A percentile compares a stretch with the other conserved stretches of the same genome.
Conservation (phyloP, 192 early-diverging fungal species). For the Phlyctochytrium arcticum region DNA sequence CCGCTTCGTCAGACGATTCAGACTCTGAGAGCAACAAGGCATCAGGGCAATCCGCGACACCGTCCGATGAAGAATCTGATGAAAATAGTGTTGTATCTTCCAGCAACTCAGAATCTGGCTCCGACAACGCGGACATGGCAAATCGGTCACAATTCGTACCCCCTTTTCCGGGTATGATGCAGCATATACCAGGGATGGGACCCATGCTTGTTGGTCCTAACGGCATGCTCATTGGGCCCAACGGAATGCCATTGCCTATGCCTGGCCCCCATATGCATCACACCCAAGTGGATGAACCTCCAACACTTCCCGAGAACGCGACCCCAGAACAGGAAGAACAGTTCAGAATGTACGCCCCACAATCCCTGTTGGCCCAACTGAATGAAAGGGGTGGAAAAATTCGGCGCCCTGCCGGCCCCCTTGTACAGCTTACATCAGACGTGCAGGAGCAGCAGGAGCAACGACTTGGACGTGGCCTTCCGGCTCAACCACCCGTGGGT, state of each 20-base stretch:
- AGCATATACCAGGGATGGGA: conserved; percentile 5
- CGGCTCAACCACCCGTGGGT: background rate
- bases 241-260: conserved; percentile 20
- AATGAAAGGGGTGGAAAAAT: background rate
- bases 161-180: conserved; percentile 1
- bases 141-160: too few relatives aligned
- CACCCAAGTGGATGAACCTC: background rate
- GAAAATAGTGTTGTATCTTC: too few relatives aligned
- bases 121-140: too few relatives aligned
- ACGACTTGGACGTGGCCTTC: background rate
- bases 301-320: background rate
- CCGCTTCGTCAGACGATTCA: too few relatives aligned
- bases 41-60: too few relatives aligned
- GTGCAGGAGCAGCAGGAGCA: conserved; percentile 17
- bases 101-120: too few relatives aligned
- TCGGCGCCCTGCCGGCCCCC: conserved; percentile 13
- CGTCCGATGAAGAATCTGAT: too few relatives aligned
- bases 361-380: conserved; percentile 15
- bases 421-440: conserved; percentile 11
- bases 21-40: too few relatives aligned
- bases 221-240: conserved; percentile 19
- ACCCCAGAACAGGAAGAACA: background rate
- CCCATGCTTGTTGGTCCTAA: conserved; percentile 22
- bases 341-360: conserved; percentile 2
- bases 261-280: conserved; percentile 1